Evolutionary conservation across 805 yeast genomes (phyloP), one percentile per base, ranked within the genome.

Genomic region (Clavispora vitiphila): DNA sequence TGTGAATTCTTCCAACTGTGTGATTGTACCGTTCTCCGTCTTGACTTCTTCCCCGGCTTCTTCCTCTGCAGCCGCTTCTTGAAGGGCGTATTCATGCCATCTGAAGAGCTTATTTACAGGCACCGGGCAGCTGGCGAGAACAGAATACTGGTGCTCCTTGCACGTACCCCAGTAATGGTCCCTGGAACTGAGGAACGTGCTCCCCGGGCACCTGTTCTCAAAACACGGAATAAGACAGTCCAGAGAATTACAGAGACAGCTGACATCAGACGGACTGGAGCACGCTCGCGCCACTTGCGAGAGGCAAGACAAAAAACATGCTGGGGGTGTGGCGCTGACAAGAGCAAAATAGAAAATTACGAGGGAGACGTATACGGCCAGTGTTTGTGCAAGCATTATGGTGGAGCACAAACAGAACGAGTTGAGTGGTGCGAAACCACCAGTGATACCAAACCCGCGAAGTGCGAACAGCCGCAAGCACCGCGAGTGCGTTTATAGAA

Each of bases 131-230:
- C 6, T 16, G 9, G 32, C 10, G 10, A 15, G 20, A 20, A 15
- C 12, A 12, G 19, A 8, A 9, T 29, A 10, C 11, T 14, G 32
- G 23, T 65, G 65, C 53, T 72, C 78, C 40, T 66, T 47, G 41
- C 79, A 74, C 3, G 77, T 71, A 1, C 77, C 78, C 54, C 64
- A 52, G 45, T 59, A 74, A 51, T 74, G 79, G 46, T 74, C 78
- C 54, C 77, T 57, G 12, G 73, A 63, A n/a, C 71, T 58, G 43
- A 63, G 63, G 46, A 67, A 71, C 15, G 47, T 55, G 2, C 73
- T 74, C 38, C 57, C 62, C 2, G 75, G 73, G 49, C 79, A 74
- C 27, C 68, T 60, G 46, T 72, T 76, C 30, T 61, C 64, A 27
- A 74, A 54, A 48, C 80, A 75, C 4, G 71, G 74, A 19, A 71